Evolutionary conservation across 2,329 filamentous ascomycete species (phyloP), one percentile per base, ranked within the genome.

Genomic region (Myriosclerotinia curreyana): DNA sequence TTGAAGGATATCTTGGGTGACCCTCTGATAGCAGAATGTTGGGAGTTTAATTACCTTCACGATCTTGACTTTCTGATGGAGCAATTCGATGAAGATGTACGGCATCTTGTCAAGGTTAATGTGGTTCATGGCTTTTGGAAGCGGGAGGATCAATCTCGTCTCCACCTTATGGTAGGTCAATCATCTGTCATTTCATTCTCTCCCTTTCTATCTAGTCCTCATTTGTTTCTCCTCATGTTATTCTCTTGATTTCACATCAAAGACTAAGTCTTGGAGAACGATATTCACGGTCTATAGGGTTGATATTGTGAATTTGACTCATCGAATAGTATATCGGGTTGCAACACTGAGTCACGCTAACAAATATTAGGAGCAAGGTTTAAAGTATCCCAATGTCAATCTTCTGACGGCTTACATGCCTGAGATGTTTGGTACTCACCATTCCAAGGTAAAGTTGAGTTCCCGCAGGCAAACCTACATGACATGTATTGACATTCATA

Each of bases 381-480:
- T 79, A 17, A 79, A 79, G 17, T 86, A 88, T 71, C 73, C 80
- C 2, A 94, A 95, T 73, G 83, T 95, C 28, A 80, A 85, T 28
- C 80, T 92, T 1, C 86, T 92, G 66, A 79, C 83, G 20, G 91
- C 92, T 0, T 91, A 86, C 66, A 89, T 96, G 83, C 89, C 91
- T 0, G 90, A 94, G 73, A 85, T 87, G 68, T 96, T 92, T 72
- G 92, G 92, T 3, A 96, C 92, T 0, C 92, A 96, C 75, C 92
- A 88, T 70, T 81, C 72, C 1, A 72, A 73, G 69, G 72, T 71
- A 68, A 11, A 17, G 42, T 22, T 55, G 11, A 2, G 22, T 7
- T 7, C 14, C 9, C 12, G 34, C 8, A 42, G 22, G 20, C 40
- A 11, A 22, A 42, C 28, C 28, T 6, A 31, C 8, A 34, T 5